phyloP scores from a whole-genome alignment of 1,284 basidiomycete species.

The Cutaneotrichosporon cutaneum region DNA sequence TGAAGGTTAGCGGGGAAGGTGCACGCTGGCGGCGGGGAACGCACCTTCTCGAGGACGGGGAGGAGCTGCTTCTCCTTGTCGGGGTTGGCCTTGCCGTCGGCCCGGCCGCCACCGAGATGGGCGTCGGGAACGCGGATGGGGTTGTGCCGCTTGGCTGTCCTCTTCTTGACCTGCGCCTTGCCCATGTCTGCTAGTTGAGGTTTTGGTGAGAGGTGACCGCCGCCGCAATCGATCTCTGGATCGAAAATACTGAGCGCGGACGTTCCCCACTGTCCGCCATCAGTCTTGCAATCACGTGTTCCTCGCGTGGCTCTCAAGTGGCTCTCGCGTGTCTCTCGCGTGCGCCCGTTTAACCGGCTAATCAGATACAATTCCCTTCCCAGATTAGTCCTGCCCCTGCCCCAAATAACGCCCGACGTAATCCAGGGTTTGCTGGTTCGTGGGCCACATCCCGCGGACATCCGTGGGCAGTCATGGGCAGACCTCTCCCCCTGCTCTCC shows the following conservation, averaged over 20 bases:
- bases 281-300: neutral
- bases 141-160: constrained; percentile 72
- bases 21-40: constrained; percentile 14
- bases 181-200: constrained; percentile 61
- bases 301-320: too few relatives aligned
- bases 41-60: constrained; percentile 81
- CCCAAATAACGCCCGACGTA: too few relatives aligned
- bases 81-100: constrained; percentile 40
- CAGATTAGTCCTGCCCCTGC: too few relatives aligned
- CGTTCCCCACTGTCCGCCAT: neutral
- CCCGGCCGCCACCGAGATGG: constrained; percentile 70
- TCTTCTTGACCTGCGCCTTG: constrained; percentile 77
- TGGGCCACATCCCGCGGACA: too few relatives aligned
- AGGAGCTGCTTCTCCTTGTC: constrained; percentile 74
- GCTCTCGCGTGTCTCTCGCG: too few relatives aligned
- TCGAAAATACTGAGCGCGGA: constrained; percentile 9
- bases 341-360: too few relatives aligned
- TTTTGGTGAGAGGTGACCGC: neutral
- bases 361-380: too few relatives aligned
- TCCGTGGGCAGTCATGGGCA: too few relatives aligned
- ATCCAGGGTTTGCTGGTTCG: too few relatives aligned
- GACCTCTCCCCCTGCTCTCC: too few relatives aligned
- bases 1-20: constrained; percentile 17
- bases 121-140: constrained; percentile 87
- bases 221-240: neutral